phyloP scores from a whole-genome alignment of 2,329 filamentous ascomycete genomes.

The Seiridium cupressi region DNA sequence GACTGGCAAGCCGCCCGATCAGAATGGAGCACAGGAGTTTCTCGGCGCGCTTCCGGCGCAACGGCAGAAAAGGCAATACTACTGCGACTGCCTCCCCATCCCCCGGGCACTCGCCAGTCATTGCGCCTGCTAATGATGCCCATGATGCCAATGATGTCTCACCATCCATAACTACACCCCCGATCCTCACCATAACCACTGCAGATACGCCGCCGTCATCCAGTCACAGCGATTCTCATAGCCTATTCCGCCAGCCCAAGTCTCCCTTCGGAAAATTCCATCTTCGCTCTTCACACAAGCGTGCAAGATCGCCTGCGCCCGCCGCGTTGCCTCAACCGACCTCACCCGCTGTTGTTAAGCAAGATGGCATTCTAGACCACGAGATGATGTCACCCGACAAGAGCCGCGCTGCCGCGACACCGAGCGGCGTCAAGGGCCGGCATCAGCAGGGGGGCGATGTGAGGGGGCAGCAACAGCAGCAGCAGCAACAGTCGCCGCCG shows the following conservation, averaged over 20 bases:
- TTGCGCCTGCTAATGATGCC: conserved; percentile 7
- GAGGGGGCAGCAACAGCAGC: conserved; percentile 22
- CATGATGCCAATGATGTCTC: neutral
- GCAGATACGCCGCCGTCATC: conserved; percentile 20
- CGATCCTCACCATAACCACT: conserved; percentile 24
- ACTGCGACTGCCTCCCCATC: neutral
- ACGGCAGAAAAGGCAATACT: conserved; percentile 12
- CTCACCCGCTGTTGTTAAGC: conserved; percentile 29
- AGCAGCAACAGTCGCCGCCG: conserved; percentile 13
- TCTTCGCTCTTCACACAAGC: conserved; percentile 41
- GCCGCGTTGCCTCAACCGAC: conserved; percentile 19
- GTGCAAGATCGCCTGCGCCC: conserved; percentile 39
- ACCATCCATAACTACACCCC: conserved; percentile 13
- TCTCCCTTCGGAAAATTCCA: conserved; percentile 41
- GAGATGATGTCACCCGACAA: conserved; percentile 13
- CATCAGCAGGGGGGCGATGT: conserved; percentile 27
- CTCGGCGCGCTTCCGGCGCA: conserved; percentile 26
- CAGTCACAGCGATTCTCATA: conserved; percentile 15
- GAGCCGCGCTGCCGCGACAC: neutral
- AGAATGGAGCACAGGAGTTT: conserved; percentile 22
- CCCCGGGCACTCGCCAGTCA: conserved; percentile 11
- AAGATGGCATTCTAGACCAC: conserved; percentile 31
- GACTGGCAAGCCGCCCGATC: conserved; percentile 6
- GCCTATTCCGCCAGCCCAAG: conserved; percentile 17
- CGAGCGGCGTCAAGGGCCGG: conserved; percentile 5